phyloP scores from a whole-genome alignment of 106 monocot species.

The Dioscorea dumetorum region DNA sequence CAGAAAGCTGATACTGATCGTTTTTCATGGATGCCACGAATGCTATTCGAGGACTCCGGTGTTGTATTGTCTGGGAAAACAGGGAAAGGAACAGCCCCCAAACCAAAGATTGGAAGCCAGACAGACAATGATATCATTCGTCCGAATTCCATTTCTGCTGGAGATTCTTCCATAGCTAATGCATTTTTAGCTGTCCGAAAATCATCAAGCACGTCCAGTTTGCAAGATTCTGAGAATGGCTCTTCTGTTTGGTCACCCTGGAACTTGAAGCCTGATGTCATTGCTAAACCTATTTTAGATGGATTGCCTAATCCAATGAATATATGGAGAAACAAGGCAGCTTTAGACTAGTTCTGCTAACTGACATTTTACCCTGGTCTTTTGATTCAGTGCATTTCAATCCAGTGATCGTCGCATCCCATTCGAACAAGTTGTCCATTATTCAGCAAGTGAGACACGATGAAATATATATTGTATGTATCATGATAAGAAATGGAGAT shows the following conservation, averaged over 20 bases:
- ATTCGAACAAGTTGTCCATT: no score
- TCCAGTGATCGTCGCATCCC: no score
- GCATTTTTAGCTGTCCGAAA: constrained; percentile 48
- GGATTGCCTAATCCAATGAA: constrained; percentile 43
- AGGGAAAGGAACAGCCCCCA: constrained; percentile 45
- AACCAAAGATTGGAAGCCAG: constrained; percentile 46
- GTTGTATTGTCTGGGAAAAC: constrained; percentile 34
- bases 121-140: constrained; percentile 36
- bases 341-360: constrained; percentile 40
- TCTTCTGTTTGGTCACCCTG: constrained; percentile 35
- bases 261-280: constrained; percentile 36
- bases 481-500: not conserved
- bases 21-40: not conserved
- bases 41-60: constrained; percentile 15
- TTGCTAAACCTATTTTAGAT: constrained; percentile 52
- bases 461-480: constrained; percentile 1
- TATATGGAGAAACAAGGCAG: constrained; percentile 54
- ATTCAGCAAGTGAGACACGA: no score
- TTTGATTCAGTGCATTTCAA: not conserved
- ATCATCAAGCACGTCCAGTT: constrained; percentile 58
- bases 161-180: constrained; percentile 28
- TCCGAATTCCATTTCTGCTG: constrained; percentile 5
- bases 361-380: not conserved
- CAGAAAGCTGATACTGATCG: constrained; percentile 30
- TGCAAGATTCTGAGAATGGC: constrained; percentile 54